Percentiles rank a stretch among this genome's conserved stretches.
Evolutionary conservation across 208 protist species (phyloP).

Genomic region (Wallacemonas sp.): DNA sequence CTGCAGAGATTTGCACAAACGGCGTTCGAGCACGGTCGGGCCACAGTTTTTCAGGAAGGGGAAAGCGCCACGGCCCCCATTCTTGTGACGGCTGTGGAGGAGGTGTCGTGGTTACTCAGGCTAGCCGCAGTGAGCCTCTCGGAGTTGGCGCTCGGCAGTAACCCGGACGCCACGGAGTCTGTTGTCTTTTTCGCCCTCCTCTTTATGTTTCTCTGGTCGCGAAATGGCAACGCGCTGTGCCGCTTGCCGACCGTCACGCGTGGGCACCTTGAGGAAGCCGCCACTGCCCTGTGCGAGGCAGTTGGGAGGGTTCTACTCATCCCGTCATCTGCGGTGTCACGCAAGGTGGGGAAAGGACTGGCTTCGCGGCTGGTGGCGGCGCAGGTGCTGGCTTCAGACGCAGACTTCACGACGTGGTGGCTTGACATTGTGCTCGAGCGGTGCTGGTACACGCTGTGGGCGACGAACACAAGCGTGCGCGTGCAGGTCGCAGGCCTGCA

Average conservation of each 20-base stretch:
- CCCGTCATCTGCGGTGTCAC: neutral
- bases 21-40: neutral
- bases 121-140: conserved; percentile 6
- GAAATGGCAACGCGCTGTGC: neutral
- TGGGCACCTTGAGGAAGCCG: conserved; percentile 3
- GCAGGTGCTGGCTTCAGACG: conserved; percentile 6
- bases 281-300: neutral
- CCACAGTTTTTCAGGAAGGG: neutral
- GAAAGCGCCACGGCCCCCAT: neutral
- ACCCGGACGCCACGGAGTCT: neutral
- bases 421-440: conserved; percentile 1
- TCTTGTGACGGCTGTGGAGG: neutral
- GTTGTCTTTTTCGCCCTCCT: conserved; percentile 14
- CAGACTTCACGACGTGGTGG: neutral
- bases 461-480: conserved; percentile 8
- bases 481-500: conserved; percentile 23
- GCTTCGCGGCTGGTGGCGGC: conserved; percentile 4
- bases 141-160: neutral
- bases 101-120: neutral
- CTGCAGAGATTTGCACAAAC: conserved; percentile 4
- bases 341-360: conserved; percentile 1
- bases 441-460: conserved; percentile 5
- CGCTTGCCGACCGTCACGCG: neutral
- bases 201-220: conserved; percentile 5
- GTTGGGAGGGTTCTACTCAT: conserved; percentile 4